Evolutionary conservation across 768 basidiomycete genomes (phyloP), one percentile per base, ranked within the genome.

Genomic region (Russula brevipes): DNA sequence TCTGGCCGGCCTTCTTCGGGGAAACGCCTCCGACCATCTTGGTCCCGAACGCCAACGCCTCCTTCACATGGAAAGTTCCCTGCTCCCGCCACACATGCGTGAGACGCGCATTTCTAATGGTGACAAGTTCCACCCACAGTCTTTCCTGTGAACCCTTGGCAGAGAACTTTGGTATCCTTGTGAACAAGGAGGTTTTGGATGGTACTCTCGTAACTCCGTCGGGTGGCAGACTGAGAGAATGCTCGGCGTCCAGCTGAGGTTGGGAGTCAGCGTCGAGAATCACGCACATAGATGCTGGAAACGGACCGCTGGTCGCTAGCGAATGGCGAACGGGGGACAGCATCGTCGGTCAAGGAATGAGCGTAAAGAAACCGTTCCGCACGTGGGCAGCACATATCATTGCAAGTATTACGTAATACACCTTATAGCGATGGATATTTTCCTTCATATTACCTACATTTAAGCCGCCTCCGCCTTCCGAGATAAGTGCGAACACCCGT

Each of bases 1-100:
- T 91, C 75, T 90, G 87, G 14, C 97, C 97, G 59, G 95, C 97
- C 76, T 98, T 98, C 80, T 91, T 93, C 42, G 91, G 92, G 2
- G 93, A 95, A 58, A 97, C 94, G 65, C 97, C 97, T 61, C 97
- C 97, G 61, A 99, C 92, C 91, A 98, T 96, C 65, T 87, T 90
- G 62, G 96, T 98, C 19, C 97, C 96, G 72, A 91, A 99, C 54
- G 85, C 93, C 66, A 98, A 76, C 42, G 97, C 95, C 75, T 98
- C 93, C 71, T 81, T 87, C 65, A 86, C 85, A 80, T 99, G 97
- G 84, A 99, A 99, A 70, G 97, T 98, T 67, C 89, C 97, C 96
- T 91, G 65, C 49, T 55, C 46, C 16, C 44, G 2, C 50, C 42
- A 61, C n/a, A 31, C n/a, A 55, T 9, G 49, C 41, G 38, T 47